Percentiles rank a stretch among this genome's conserved stretches.
Conservation (phyloP, 1,139 yeast genomes). For the Suhomyces wounanorum region DNA sequence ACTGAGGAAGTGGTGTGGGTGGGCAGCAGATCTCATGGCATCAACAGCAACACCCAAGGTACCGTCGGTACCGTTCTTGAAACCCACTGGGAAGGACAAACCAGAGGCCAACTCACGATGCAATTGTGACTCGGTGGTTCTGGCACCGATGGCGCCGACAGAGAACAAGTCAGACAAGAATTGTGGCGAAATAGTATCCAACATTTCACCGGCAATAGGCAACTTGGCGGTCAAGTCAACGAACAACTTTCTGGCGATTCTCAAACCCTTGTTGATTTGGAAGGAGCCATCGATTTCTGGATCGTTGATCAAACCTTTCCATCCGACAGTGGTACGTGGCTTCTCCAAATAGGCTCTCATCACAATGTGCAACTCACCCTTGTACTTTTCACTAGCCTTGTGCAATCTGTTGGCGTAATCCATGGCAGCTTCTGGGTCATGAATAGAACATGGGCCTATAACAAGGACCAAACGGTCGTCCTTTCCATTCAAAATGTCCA, state of each 20-base stretch:
- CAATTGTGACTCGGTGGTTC: conserved; percentile 95
- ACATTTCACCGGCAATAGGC: conserved; percentile 97
- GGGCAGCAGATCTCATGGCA: conserved; percentile 89
- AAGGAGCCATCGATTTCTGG: conserved; percentile 95
- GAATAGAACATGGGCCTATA: conserved; percentile 96
- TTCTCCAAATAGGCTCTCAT: conserved; percentile 98
- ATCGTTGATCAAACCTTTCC: conserved; percentile 97
- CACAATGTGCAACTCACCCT: conserved; percentile 77
- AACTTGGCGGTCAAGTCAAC: conserved; percentile 70
- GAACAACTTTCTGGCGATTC: conserved; percentile 85
- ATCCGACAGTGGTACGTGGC: conserved; percentile 98
- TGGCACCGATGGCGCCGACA: conserved; percentile 96
- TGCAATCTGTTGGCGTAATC: conserved; percentile 78
- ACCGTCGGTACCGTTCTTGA: conserved; percentile 97
- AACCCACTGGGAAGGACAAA: conserved; percentile 93
- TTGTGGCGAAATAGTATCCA: conserved; percentile 96
- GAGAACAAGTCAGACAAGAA: conserved; percentile 87
- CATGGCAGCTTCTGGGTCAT: conserved; percentile 88
- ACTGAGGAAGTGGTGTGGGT: conserved; percentile 90
- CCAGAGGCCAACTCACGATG: conserved; percentile 97
- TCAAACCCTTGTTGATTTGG: conserved; percentile 91
- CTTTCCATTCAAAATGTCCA: conserved; percentile 67
- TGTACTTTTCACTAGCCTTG: conserved; percentile 59
- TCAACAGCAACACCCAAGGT: conserved; percentile 88
- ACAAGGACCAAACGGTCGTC: conserved; percentile 82